Base-by-base conservation (phyloP, 1,284 basidiomycete species). In the Malassezia sympodialis region DNA sequence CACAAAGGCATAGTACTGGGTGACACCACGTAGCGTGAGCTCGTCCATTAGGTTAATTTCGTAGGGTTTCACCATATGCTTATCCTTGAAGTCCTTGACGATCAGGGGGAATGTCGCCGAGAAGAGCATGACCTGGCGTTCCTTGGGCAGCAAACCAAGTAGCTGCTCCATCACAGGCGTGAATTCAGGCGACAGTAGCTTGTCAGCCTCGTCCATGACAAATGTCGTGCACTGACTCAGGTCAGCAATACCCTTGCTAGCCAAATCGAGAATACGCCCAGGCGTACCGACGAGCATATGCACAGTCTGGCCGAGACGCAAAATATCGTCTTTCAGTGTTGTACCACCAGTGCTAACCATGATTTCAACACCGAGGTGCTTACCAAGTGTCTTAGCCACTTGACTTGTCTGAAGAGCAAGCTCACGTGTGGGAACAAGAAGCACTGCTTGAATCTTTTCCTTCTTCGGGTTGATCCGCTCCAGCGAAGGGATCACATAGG, bases 1-100 rank as follows among this genome's bases (percentile, higher is more conserved):
- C 73, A 98, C 89, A 76, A 90, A 98, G 64, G 93, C 93, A 75
- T 98, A 98, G 78, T 94, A 98, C 80, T 98, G 93, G 27, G 93
- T 96, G 51, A 98, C 94, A 81, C 93, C 93, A 68, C 89, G 89
- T 52, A 98, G 80, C 32, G 93, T 98, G 62, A 98, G 84, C 81
- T 98, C 93, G 73, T 98, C 94, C 94, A 98, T 98, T 75, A 98
- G 84, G 78, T 98, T 98, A 79, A 96, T 94, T 78, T 96, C 90
- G 78, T 94, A 87, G 8, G 93, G 90, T 63, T 86, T 84, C 61
- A 83, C 84, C 93, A 98, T 96, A 80, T 96, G 88, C 77, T 94
- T 93, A 75, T 96, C 91, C 88, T 94, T 94, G 81, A 98, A 98
- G 77, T 96, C 90, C 77, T 98, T 96, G 72, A 98, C 94, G 73